Base-by-base conservation (phyloP, 306 rosid species). In the Sicyos edulis region DNA sequence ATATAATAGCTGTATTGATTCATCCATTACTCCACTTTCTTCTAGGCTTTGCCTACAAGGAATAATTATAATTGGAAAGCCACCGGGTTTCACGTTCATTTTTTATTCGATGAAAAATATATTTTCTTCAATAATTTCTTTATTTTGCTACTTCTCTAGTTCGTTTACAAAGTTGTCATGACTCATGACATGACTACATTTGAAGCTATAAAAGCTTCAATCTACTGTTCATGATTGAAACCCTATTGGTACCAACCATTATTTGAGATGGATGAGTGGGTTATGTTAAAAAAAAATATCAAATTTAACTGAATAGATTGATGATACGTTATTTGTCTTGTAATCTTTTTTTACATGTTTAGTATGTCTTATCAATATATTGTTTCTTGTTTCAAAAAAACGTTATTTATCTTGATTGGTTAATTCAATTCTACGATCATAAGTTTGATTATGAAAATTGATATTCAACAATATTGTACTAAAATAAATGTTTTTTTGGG, bases 1-100 rank as follows among this genome's bases (percentile, higher is more conserved):
- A 66, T 66, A 21, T 44, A 66, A 66, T 66, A 66, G 71, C 71
- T 64, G 71, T 66, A 66, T 66, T 66, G 72, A 66, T 66, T 34
- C 54, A 64, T 66, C 51, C 72, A 44, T 44, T 66, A 45, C 72
- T 45, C 70, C 70, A 40, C 26, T 63, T 40, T 14, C 29, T 40
- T 63, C 53, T 40, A 5, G 45, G 9, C 45, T 65, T 65, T 65
- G 54, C 37, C 67, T n/a, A 8, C 0, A 19, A 65, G 34, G 54
- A 65, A 65, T 65, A 65, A 65, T 65, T 65, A 17, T 45, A 67
- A 67, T 42, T 45, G 52, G 72, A 67, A 67, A 67, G 20, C 72
- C 56, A 47, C 72, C 6, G 71, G 71, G 45, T 66, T 66, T 66
- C 54, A 66, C 37, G 55, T 67, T 44, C 13, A 67, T 67, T 45